Base-by-base conservation (phyloP, 768 basidiomycete genomes). In the Harrya chromipes region DNA sequence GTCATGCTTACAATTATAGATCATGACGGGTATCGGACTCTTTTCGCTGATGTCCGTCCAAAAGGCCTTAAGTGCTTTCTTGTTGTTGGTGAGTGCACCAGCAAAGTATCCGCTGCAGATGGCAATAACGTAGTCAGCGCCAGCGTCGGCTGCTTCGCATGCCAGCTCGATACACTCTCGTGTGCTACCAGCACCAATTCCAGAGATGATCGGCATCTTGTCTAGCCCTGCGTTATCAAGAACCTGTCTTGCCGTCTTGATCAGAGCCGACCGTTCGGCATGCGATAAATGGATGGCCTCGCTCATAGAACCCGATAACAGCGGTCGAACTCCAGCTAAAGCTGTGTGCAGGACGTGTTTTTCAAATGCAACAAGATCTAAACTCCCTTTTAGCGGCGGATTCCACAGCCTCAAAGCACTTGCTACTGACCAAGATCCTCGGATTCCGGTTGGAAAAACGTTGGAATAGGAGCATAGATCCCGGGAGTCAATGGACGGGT, bases 51-150 rank as follows among this genome's bases (percentile, higher is more conserved):
- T 82, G 60, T 93, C 89, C 26, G 77, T 70, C 72, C 79, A 95
- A 69, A 82, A 94, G 0, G 77, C 77, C 70, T 90, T 90, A 57
- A 94, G 73, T 1, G 93, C 91, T 24, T 71, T 70, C 60, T 70
- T 76, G 65, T 85, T 76, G 20, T 68, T 69, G 33, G 76, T 74
- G 56, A 93, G 74, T 12, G 77, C 85, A 8, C 90, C 88, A 26
- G 90, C 87, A 61, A 84, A 97, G 73, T 93, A 94, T 43, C 91
- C 90, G 58, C 87, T 85, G 19, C 83, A 74, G 63, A 95, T 94
- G 54, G 90, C 87, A 58, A 95, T 91, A 33, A 78, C 80, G 58
- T 81, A 87, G 67, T 95, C 91, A 6, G 94, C 93, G 23, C 94
- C 94, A 20, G 87, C 87, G 17, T 73, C 76, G 12, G 89, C 91